phyloP scores from a whole-genome alignment of 257 asterid genomes.

The Salvia miltiorrhiza region DNA sequence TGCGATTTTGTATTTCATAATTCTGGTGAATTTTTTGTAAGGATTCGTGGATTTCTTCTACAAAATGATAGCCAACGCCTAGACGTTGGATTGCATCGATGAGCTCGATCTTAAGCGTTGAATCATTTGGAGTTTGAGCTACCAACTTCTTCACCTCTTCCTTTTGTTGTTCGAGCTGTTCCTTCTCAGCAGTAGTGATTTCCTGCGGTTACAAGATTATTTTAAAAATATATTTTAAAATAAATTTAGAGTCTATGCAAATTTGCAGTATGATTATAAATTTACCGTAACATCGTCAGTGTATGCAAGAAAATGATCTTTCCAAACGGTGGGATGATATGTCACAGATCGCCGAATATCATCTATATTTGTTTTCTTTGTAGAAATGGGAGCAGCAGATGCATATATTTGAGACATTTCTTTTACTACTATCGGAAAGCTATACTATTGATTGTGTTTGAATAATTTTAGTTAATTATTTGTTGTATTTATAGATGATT shows the following conservation, averaged over 20 bases:
- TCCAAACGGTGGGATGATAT: slow-evolving; percentile 6
- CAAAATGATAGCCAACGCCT: slow-evolving; percentile 27
- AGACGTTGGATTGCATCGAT: slow-evolving; percentile 34
- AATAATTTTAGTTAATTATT: background rate
- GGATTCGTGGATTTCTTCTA: slow-evolving; percentile 7
- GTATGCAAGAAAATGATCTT: background rate
- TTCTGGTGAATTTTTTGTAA: background rate
- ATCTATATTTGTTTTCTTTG: background rate
- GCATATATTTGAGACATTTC: background rate
- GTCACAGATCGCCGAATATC: background rate
- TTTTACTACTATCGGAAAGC: too few species aligned
- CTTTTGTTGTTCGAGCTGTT: background rate
- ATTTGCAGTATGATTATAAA: too few species aligned
- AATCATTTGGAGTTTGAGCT: background rate
- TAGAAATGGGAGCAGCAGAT: background rate
- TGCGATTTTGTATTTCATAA: background rate
- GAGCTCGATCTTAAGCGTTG: background rate
- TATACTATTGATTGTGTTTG: background rate
- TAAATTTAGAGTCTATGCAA: too few species aligned
- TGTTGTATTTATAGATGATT: background rate
- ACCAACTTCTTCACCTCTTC: slow-evolving; percentile 11
- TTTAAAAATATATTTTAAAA: background rate
- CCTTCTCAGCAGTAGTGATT: background rate
- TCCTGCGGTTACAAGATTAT: background rate
- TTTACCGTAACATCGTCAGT: background rate